Percentiles rank a stretch among this genome's conserved stretches.
These are phyloP conservation scores for Cinnamomum chago DNA, from an alignment of 164 flowering plant genomes.

Conservation along the genomic window DNA sequence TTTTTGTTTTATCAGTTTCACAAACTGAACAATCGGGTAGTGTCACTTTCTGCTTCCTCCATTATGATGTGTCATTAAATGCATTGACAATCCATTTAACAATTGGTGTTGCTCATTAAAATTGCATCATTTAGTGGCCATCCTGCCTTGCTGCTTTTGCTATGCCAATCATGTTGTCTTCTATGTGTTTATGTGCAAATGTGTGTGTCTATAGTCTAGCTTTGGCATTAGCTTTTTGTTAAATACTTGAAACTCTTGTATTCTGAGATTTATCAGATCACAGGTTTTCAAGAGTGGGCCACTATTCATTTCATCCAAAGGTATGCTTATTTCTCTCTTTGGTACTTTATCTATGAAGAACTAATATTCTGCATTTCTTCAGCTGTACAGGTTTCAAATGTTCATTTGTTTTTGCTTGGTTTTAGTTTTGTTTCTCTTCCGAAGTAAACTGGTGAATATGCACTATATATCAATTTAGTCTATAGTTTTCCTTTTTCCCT, in stretches of 20 bases:
- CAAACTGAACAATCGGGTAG: neutral
- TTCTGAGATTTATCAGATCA: neutral
- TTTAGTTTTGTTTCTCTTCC: neutral
- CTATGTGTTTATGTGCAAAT: neutral
- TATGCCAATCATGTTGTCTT: neutral
- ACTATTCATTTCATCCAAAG: slow-evolving; percentile 68
- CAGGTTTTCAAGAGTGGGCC: slow-evolving; percentile 86
- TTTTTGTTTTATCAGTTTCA: too few species aligned
- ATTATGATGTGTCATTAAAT: too few species aligned
- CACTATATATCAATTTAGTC: too few species aligned
- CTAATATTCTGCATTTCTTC: neutral
- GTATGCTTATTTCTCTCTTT: slow-evolving; percentile 22
- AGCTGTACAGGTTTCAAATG: neutral
- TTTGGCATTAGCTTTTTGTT: neutral
- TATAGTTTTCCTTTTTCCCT: too few species aligned
- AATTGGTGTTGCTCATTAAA: neutral
- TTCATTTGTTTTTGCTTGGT: neutral
- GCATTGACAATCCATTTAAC: neutral
- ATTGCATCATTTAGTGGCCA: neutral
- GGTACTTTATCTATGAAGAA: neutral
- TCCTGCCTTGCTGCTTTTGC: neutral
- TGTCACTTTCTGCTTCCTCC: too few species aligned
- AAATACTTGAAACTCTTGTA: neutral
- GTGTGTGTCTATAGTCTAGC: neutral
- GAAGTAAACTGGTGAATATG: neutral